Evolutionary conservation across 768 basidiomycete species (phyloP), one percentile per base, ranked within the genome.

Genomic region (Suillus bovinus): DNA sequence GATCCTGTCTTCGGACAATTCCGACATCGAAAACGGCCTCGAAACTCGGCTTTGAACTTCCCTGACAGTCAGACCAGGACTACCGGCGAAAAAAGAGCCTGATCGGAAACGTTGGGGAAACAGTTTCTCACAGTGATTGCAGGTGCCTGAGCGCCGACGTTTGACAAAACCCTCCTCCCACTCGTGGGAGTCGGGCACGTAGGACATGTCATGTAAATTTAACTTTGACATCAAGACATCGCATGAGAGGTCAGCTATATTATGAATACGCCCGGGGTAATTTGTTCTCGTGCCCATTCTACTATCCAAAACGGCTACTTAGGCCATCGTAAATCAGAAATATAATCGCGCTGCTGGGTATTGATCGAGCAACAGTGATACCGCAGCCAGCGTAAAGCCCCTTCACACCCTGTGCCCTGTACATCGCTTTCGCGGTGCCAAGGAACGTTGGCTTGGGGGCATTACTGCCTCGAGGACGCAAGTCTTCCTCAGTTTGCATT

Each of bases 351-450:
- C 91, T 94, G 71, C 91, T 94, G 10, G 94, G 94, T 59, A 95
- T 86, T 8, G 90, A 86, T 61, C 94, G 80, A 47, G 87, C 84
- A 20, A 93, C 88, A 0, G 96, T 99, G 72, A 98, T 87, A 13
- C 94, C 95, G 71, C 92, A 94, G 0, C 96, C 96, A 29, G 93
- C 90, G 76, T 99, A 99, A 67, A 97, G 73, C 3, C 96, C 96
- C 52, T 81, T 81, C 8, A 97, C 65, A 2, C 96, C 96, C 72
- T 90, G 85, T 22, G 82, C 84, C 46, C 72, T 74, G 72, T 89
- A 96, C 81, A 97, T 86, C 66, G 86, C 85, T 68, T 72, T 81
- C 39, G 85, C 87, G 57, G 86, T 91, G 38, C 77, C 81, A 68
- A 76, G 75, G 71, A 80, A 90, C 79, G 71, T 85, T 68, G 77